These are phyloP conservation scores for Candida methanosorbosa DNA, from an alignment of 805 yeast species.

Conservation along the genomic window DNA sequence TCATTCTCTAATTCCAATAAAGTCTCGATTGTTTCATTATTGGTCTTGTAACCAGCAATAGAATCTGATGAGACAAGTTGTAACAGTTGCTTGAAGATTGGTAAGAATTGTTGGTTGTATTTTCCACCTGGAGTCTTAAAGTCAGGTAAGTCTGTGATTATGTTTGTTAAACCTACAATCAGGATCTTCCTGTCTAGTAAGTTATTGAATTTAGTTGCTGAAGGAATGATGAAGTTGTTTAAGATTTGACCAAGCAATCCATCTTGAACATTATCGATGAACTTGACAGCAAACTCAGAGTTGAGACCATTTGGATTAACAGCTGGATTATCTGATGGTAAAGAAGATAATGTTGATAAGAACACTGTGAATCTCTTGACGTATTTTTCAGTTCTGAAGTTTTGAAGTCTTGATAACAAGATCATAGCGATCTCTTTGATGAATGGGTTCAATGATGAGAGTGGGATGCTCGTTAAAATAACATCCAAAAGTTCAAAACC, in stretches of 20 bases:
- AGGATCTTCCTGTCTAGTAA: slow-evolving; percentile 35
- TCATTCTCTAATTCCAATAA: slow-evolving; percentile 53
- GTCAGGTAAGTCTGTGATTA: slow-evolving; percentile 27
- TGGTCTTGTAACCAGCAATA: slow-evolving; percentile 22
- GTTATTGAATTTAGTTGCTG: slow-evolving; percentile 33
- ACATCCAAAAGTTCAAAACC: slow-evolving; percentile 82
- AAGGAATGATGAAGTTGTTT: slow-evolving; percentile 41
- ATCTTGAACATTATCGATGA: slow-evolving; percentile 67
- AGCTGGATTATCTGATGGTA: slow-evolving; percentile 21
- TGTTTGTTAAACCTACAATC: slow-evolving; percentile 38
- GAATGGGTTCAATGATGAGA: slow-evolving; percentile 39
- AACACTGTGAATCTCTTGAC: slow-evolving; percentile 64
- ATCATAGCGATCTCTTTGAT: slow-evolving; percentile 68
- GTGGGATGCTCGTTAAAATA: slow-evolving; percentile 51
- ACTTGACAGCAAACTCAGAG: slow-evolving; percentile 42
- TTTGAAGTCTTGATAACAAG: slow-evolving; percentile 72
- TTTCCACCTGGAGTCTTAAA: slow-evolving; percentile 24
- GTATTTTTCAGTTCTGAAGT: slow-evolving; percentile 73
- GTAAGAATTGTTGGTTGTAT: slow-evolving; percentile 32
- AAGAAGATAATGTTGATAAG: slow-evolving; percentile 27
- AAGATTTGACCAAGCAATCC: slow-evolving; percentile 46
- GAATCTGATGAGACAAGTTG: slow-evolving; percentile 25
- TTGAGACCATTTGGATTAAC: slow-evolving; percentile 12
- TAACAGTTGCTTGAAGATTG: slow-evolving; percentile 35
- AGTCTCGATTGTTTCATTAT: slow-evolving; percentile 33